Base-by-base conservation (phyloP, 768 basidiomycete species). In the Asterophora lycoperdoides region DNA sequence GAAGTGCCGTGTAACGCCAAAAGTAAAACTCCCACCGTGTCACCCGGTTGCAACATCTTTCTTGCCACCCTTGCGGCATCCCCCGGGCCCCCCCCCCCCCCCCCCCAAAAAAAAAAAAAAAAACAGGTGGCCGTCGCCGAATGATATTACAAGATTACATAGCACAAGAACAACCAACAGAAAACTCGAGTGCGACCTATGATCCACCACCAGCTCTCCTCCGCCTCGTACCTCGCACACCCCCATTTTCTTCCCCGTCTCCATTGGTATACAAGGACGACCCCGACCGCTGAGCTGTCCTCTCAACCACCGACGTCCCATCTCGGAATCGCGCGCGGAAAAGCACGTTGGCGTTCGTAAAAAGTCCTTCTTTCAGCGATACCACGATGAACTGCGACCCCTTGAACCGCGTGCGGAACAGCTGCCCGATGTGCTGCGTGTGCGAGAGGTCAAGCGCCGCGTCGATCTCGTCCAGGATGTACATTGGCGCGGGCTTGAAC, bases 401-500 rank as follows among this genome's bases (percentile, higher is more conserved):
- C 69, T 93, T 94, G 79, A 99, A 99, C 14, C 96, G 83, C 41
- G 87, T 95, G 35, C 88, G 80, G 81, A 99, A 98, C n/a, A 98
- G 80, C 56, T 93, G 91, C 26, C 95, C 96, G 51, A 99, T 97
- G 66, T 99, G 92, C 60, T 98, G 93, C 1, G 92, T 95, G 58
- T 95, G 93, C 23, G 92, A 94, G 10, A 98, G 72, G 68, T 99
- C 96, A 20, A 98, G 79, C 7, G 95, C 95, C 0, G 96, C 94
- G 66, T 98, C 96, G 54, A 99, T 95, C 68, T 99, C 96, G 69
- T 99, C 96, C 8, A 99, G 80, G 63, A 99, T 99, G 67, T 98
- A 98, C 92, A 98, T 93, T 2, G 93, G 95, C 13, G 95, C 94
- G 7, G 95, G 94, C 62, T 97, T 97, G 78, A 97, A 97, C 64